Evolutionary conservation across 2,329 filamentous ascomycete genomes (phyloP).

Genomic region (Apiospora malaysiana): DNA sequence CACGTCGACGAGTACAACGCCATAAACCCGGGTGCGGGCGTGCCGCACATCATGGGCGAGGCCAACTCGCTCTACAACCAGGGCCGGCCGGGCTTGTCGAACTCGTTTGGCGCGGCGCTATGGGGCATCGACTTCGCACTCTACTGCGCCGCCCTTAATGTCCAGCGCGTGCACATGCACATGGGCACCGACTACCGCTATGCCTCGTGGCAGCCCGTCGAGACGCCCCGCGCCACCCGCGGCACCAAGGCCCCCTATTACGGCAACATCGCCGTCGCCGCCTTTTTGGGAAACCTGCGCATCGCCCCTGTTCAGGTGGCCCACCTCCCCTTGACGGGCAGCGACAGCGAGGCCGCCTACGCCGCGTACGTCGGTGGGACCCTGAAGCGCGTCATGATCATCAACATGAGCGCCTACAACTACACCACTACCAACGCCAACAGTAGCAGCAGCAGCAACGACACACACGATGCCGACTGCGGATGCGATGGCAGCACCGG

Average conservation of each 20-base stretch:
- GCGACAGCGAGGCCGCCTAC: conserved; percentile 57
- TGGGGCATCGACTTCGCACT: conserved; percentile 70
- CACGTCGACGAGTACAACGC: conserved; percentile 54
- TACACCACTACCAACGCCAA: conserved; percentile 54
- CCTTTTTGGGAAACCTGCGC: conserved; percentile 54
- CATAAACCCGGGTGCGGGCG: conserved; percentile 44
- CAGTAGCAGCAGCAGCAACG: conserved; percentile 32
- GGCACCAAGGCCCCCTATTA: conserved; percentile 71
- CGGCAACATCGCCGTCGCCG: conserved; percentile 63
- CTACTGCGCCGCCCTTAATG: conserved; percentile 59
- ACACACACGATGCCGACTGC: not conserved
- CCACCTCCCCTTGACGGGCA: conserved; percentile 48
- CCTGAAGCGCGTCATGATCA: conserved; percentile 55
- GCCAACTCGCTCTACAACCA: conserved; percentile 68
- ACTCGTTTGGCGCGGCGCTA: conserved; percentile 69
- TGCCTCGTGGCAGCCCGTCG: conserved; percentile 64
- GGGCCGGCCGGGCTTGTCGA: conserved; percentile 65
- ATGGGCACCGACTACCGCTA: conserved; percentile 69
- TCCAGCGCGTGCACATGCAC: conserved; percentile 67
- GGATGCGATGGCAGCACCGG: not conserved
- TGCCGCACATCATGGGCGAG: conserved; percentile 65
- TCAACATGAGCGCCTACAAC: conserved; percentile 67
- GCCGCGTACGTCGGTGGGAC: conserved; percentile 54
- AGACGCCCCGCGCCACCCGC: conserved; percentile 52
- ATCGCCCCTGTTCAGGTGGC: conserved; percentile 48